Percentiles rank a stretch among this genome's conserved stretches.
Evolutionary conservation across 1,284 basidiomycete genomes (phyloP).

Genomic region (Tetrapyrgos nigripes): DNA sequence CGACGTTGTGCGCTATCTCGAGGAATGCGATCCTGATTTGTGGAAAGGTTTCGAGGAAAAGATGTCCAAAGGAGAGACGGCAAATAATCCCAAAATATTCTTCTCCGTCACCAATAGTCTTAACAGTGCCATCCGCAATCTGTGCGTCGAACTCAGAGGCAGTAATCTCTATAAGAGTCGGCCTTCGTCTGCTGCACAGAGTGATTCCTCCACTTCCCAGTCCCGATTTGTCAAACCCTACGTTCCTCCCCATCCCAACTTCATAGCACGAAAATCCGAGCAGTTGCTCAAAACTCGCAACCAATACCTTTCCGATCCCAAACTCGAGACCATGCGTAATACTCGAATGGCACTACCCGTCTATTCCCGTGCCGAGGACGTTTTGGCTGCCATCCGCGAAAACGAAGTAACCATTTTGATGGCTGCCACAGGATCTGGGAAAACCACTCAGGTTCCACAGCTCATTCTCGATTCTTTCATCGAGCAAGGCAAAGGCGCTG

Average conservation of each 20-base stretch:
- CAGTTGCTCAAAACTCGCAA: conserved; percentile 61
- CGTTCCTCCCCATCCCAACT: conserved; percentile 11
- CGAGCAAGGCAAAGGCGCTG: conserved; percentile 77
- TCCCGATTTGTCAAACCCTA: conserved; percentile 6
- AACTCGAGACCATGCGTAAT: conserved; percentile 70
- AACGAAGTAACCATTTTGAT: conserved; percentile 93
- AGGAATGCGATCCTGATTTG: conserved; percentile 80
- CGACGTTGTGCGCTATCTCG: conserved; percentile 88
- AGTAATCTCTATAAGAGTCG: conserved; percentile 49
- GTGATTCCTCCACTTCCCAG: conserved; percentile 11
- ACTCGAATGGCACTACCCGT: conserved; percentile 79
- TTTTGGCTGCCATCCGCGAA: conserved; percentile 74
- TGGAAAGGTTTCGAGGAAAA: conserved; percentile 79
- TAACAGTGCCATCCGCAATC: conserved; percentile 77
- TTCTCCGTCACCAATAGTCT: conserved; percentile 76
- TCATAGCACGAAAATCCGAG: conserved; percentile 60
- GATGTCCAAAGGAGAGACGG: conserved; percentile 68
- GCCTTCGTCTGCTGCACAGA: conserved; percentile 34
- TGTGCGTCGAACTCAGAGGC: conserved; percentile 72
- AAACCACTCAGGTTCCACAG: conserved; percentile 96
- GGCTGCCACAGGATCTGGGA: conserved; percentile 96
- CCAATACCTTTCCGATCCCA: conserved; percentile 70
- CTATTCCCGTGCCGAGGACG: conserved; percentile 66
- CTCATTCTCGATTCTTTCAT: conserved; percentile 90
- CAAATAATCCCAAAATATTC: conserved; percentile 74